Percentiles rank a stretch among this genome's conserved stretches.
phyloP scores from a whole-genome alignment of 2,329 filamentous ascomycete genomes.

The Didymellaceae sp. region DNA sequence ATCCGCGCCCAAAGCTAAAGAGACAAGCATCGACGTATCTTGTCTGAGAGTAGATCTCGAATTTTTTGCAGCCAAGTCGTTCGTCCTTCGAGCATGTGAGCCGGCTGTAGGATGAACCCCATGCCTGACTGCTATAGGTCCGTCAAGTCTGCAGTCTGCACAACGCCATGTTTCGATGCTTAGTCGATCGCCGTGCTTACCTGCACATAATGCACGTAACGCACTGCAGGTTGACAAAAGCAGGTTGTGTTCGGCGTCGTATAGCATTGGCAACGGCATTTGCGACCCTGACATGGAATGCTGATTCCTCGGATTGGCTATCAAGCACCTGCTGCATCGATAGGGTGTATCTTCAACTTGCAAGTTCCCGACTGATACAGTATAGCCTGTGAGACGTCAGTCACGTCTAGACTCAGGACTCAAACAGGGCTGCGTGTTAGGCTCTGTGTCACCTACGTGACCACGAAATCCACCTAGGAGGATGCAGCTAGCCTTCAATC shows the following conservation, averaged over 20 bases:
- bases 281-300: constrained; percentile 5
- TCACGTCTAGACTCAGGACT: constrained; percentile 3
- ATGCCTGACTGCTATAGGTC: constrained; percentile 5
- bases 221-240: constrained; percentile 3
- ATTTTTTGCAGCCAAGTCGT: too few species aligned
- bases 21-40: neutral
- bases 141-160: neutral
- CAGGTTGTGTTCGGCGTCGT: neutral
- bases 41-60: too few species aligned
- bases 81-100: constrained; percentile 3
- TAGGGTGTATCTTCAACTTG: too few species aligned
- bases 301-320: neutral
- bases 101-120: constrained; percentile 7
- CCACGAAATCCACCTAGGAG: neutral
- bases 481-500: constrained; percentile 5
- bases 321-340: constrained; percentile 4
- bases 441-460: constrained; percentile 4
- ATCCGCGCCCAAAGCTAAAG: neutral
- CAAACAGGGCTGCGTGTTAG: neutral
- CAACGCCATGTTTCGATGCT: constrained; percentile 10
- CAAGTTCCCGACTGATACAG: neutral
- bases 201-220: constrained; percentile 12
- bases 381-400: constrained; percentile 8
- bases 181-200: constrained; percentile 14
- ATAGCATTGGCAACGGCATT: constrained; percentile 4